Evolutionary conservation across 176 grass and related monocot species (phyloP), one percentile per base, ranked within the genome.

Genomic region (Oryza meyeriana): DNA sequence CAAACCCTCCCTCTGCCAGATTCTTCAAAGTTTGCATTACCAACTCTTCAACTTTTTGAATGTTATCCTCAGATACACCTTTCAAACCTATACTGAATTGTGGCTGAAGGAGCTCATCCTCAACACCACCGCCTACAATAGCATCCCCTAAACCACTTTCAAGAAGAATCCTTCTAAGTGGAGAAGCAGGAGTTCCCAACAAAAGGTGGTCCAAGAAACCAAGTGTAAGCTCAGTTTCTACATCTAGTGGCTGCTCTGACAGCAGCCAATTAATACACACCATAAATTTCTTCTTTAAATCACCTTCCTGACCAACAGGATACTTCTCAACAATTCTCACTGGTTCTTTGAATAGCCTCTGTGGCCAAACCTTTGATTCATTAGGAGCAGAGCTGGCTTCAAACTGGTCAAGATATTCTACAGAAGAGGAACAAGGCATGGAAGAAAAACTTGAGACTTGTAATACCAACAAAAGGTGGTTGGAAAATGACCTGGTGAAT

Each of bases 211-310:
- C 90, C 34, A 99, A 85, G 64, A 99, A 99, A 78, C 93, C 87
- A 71, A 99, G 80, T 67, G 93, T 76, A 74, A 99, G 91, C 79
- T 95, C 93, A 47, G 91, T 99, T 86, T 95, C 92, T 57, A 91
- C 77, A 16, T 90, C 96, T 71, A 99, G 72, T 77, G 93, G 96
- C 30, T 90, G 80, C 84, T 95, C 93, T 48, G 91, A 87, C 34
- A 99, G 86, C n/a, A 95, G 85, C 93, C 93, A 99, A 84, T 99
- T 99, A 68, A 91, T 79, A 83, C 93, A 99, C 14, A 99, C 87
- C 93, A 99, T 99, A 85, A 92, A 87, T 79, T 99, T 99, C 87
- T 95, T 95, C 79, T 93, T 90, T 80, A 95, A 79, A 71, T 99
- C 93, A 18, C 89, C 87, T 71, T 92, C 90, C 84, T 95, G 79